phyloP scores from a whole-genome alignment of 495 filamentous ascomycete genomes.

The Tuber brumale region DNA sequence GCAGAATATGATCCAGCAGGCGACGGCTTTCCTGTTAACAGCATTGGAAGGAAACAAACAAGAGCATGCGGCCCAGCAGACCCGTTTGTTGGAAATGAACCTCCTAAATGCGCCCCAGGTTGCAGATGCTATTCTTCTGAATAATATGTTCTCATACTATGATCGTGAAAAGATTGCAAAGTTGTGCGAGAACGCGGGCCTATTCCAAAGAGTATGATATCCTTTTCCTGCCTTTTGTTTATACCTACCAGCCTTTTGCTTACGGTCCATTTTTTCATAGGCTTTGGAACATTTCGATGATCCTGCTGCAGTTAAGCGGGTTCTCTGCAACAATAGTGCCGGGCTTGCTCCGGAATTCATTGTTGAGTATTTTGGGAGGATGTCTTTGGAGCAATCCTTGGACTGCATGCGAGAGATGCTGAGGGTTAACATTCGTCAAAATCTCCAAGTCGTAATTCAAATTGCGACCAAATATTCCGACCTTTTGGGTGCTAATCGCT shows the following conservation, averaged over 20 bases:
- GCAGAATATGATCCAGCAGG: conserved; percentile 94
- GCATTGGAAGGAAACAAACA: conserved; percentile 88
- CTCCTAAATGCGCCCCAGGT: conserved; percentile 92
- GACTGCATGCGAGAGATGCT: conserved; percentile 97
- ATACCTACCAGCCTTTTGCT: neutral
- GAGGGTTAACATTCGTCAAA: conserved; percentile 89
- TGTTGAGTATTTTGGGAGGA: conserved; percentile 80
- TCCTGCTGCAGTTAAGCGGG: conserved; percentile 78
- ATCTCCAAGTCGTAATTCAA: conserved; percentile 86
- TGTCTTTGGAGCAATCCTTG: conserved; percentile 89
- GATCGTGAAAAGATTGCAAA: conserved; percentile 79
- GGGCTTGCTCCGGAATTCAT: conserved; percentile 81
- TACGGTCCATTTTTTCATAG: conserved; percentile 19
- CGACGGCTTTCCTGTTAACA: conserved; percentile 93
- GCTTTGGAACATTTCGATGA: conserved; percentile 94
- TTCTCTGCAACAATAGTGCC: conserved; percentile 64
- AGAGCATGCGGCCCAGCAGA: conserved; percentile 89
- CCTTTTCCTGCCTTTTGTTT: neutral
- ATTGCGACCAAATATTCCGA: conserved; percentile 97
- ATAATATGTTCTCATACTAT: conserved; percentile 95
- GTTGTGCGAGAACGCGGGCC: conserved; percentile 84
- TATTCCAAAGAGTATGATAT: conserved; percentile 58
- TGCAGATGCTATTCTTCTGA: conserved; percentile 91
- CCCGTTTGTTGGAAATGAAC: conserved; percentile 95
- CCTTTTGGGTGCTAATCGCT: conserved; percentile 75